Evolutionary conservation across 2,329 filamentous ascomycete genomes (phyloP), one percentile per base, ranked within the genome.

Genomic region (Neopestalotiopsis rosae): DNA sequence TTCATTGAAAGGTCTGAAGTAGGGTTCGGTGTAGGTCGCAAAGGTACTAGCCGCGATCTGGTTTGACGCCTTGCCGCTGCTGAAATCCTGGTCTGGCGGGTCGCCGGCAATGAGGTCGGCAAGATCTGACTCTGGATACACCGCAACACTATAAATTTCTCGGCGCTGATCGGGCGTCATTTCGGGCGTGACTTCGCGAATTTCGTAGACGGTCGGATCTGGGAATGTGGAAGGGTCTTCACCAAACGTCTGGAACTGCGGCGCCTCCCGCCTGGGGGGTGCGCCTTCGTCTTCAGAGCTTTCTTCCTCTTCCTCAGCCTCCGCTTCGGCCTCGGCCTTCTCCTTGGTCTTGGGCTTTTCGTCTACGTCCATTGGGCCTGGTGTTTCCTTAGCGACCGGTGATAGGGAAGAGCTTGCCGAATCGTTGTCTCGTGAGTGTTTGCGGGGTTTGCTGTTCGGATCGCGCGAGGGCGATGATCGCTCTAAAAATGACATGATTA

Each of bases 21-120:
- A 98, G 0, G 95, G 94, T 72, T 99, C 96, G 67, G 97, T 88
- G 77, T 96, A 97, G 5, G 92, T 91, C n/a, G 92, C 91, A 80
- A 99, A 99, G 1, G 95, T 97, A 68, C 90, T 92, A 72, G 96
- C 96, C 78, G 93, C 95, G 79, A 98, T 96, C 83, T 99, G 96
- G 75, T 95, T 97, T 24, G 91, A 91, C 5, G 95, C 94, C 79
- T 98, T 99, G 42, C 94, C 92, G 77, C 90, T 97, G 78, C 94
- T 98, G 76, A 98, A 98, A 82, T 99, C 96, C 79, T 94, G 94
- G 80, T 98, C 95, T 1, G 96, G 95, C 1, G 95, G 93, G 52
- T 92, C 91, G 62, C 96, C 96, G 12, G 95, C 92, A 72, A 97
- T 97, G 73, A 96, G 85, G 76, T 98, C 91, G 69, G 90, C 87